Evolutionary conservation across 352 stramenopile species (phyloP), one percentile per base, ranked within the genome.

Genomic region (Globisporangium recalcitrans): DNA sequence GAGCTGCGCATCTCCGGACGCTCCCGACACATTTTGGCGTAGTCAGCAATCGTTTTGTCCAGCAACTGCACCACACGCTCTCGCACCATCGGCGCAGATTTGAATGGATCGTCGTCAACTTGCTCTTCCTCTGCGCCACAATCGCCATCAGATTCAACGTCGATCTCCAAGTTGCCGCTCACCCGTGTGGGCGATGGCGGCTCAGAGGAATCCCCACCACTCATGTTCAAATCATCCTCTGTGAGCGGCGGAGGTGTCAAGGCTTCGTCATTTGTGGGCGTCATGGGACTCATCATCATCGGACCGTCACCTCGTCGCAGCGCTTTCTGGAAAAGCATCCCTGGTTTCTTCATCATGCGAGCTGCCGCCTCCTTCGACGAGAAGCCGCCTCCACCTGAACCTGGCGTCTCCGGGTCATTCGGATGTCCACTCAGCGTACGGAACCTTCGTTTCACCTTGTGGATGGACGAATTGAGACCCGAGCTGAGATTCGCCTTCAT

Each of bases 391-490:
- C 47, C 38, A 3, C 6, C n/a, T 1, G 19, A 29, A 3, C 46
- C 24, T 6, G 72, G 65, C 0, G 66, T 62, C 8, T 71, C 67
- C 0, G 67, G 57, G 47, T 85, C 74, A 52, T 83, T 79, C 38
- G 80, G 71, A 51, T 88, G 74, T 19, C 68, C 75, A 14, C 76
- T 74, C 46, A 89, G 62, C n/a, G 79, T 87, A 0, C 74, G 74
- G 26, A 93, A 90, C 13, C 76, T 77, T 34, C 74, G 83, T 56
- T 89, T 90, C 36, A 93, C 80, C 63, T 91, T 91, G 47, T 78
- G 75, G 16, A 90, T 64, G 4, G 81, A 90, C 8, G 70, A 80
- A 52, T 86, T 91, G 21, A 93, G 72, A 47, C 79, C 90, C 19
- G 81, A 90, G 11, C 80, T 78, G 31, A 93, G 70, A 44, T 93